phyloP scores from a whole-genome alignment of 2,329 filamentous ascomycete species.

The Monilinia polystroma region DNA sequence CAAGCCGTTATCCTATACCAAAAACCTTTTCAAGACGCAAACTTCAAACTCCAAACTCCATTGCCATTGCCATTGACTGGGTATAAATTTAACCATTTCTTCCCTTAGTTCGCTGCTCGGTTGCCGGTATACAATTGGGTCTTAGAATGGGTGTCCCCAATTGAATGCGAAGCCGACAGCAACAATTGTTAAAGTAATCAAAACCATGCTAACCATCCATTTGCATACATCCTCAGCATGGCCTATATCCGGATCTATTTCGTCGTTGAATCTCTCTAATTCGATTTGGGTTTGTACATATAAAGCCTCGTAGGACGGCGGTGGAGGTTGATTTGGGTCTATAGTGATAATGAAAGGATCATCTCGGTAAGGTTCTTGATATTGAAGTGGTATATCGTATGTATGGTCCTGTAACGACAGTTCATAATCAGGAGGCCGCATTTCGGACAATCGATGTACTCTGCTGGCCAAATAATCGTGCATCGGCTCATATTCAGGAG shows the following conservation, averaged over 20 bases:
- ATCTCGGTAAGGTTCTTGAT: constrained; percentile 35
- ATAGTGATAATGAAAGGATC: constrained; percentile 36
- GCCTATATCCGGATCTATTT: constrained; percentile 29
- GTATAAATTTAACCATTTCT: constrained; percentile 18
- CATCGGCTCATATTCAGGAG: constrained; percentile 38
- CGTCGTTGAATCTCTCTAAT: constrained; percentile 29
- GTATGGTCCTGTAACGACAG: constrained; percentile 7
- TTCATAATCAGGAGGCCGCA: constrained; percentile 12
- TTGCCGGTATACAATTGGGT: constrained; percentile 1
- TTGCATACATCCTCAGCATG: constrained; percentile 36
- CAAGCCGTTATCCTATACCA: not conserved
- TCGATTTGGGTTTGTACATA: constrained; percentile 28
- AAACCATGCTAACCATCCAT: constrained; percentile 38
- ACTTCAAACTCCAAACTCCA: constrained; percentile 8
- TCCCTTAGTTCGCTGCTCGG: not conserved
- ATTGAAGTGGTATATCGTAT: constrained; percentile 18
- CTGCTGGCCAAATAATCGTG: constrained; percentile 35
- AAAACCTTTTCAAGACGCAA: not conserved
- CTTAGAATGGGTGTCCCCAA: constrained; percentile 31
- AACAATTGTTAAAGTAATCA: constrained; percentile 35
- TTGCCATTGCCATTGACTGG: constrained; percentile 13
- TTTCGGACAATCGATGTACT: constrained; percentile 24
- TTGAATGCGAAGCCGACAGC: constrained; percentile 37
- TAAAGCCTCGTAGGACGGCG: constrained; percentile 36
- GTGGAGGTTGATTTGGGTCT: constrained; percentile 28